These are phyloP conservation scores for Chernovozyma sophiae-reginae DNA, from an alignment of 1,139 yeast genomes.

Conservation along the genomic window DNA sequence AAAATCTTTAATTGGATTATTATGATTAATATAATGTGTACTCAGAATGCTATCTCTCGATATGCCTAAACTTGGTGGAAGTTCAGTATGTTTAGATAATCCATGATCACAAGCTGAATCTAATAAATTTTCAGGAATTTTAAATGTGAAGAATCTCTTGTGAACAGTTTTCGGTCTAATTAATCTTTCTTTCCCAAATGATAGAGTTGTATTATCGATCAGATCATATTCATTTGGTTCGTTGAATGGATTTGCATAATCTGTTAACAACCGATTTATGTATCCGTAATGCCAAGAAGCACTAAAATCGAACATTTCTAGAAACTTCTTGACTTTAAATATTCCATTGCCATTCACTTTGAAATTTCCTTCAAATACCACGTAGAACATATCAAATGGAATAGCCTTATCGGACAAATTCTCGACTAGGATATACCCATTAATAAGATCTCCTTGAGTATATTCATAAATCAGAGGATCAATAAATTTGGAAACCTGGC, in stretches of 20 bases:
- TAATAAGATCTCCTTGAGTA: constrained; percentile 37
- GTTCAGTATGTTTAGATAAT: constrained; percentile 29
- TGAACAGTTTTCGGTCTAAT: constrained; percentile 27
- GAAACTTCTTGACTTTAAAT: constrained; percentile 20
- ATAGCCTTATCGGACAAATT: constrained; percentile 24
- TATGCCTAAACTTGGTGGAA: constrained; percentile 39
- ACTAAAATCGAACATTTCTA: constrained; percentile 43
- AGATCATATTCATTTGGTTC: constrained; percentile 22
- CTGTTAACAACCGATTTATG: constrained; percentile 30
- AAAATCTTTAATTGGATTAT: constrained; percentile 17
- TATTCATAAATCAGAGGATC: constrained; percentile 35
- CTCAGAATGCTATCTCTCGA: constrained; percentile 9
- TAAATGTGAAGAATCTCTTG: constrained; percentile 41
- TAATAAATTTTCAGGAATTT: constrained; percentile 35
- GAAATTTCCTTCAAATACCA: constrained; percentile 37
- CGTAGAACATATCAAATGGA: constrained; percentile 40
- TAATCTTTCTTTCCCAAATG: constrained; percentile 23
- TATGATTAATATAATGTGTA: no score
- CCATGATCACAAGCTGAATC: constrained; percentile 38
- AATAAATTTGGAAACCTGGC: constrained; percentile 24
- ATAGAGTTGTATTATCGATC: constrained; percentile 23
- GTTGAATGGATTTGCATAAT: constrained; percentile 14
- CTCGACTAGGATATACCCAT: constrained; percentile 32
- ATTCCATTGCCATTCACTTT: constrained; percentile 15
- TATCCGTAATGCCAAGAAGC: constrained; percentile 35